Base-by-base conservation (phyloP, 2,329 filamentous ascomycete species). In the Alternaria angustiovoidea region DNA sequence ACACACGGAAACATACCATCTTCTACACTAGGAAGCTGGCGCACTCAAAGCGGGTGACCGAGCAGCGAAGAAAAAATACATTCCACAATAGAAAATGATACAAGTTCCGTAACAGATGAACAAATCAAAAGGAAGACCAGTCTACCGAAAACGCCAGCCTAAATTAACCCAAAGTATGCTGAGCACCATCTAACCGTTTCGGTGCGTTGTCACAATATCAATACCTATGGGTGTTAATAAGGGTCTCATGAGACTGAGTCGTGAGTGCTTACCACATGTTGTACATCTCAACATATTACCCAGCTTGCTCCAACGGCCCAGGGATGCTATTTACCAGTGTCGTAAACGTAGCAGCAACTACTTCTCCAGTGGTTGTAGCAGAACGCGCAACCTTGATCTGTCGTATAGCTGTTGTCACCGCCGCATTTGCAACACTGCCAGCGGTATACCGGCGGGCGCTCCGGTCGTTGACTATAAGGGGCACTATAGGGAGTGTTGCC, bases 381-480 rank as follows among this genome's bases (percentile, higher is more conserved):
- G 14, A 2, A 1, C 4, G 47, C 22, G 20, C 53, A 61, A 5
- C 41, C 46, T 12, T 5, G n/a, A 48, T 61, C 47, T 4, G 12
- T 4, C 9, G 12, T 48, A 20, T n/a, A 52, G 11, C 42, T 53
- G 28, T 61, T 61, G 18, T 49, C 28, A 1, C 47, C 34, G 24
- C 34, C 22, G 18, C 54, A 57, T 7, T 11, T 22, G 16, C 54
- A 61, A 36, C 58, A 61, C 2, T 8, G 14, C 58, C 58, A 61
- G 7, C 44, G 42, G 20, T 58, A 48, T 28, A 24, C 34, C 16
- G 49, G 36, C 0, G 41, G 14, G 4, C 48, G 32, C 30, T 42
- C 18, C 14, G 30, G 6, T 6, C 26, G 48, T 41, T 24, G 48
- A 7, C 48, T 7, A n/a, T 38, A 34, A n/a, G 24, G 36, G 14